Base-by-base conservation (phyloP, 2,329 filamentous ascomycete genomes). In the Teratosphaeria epicoccoides region DNA sequence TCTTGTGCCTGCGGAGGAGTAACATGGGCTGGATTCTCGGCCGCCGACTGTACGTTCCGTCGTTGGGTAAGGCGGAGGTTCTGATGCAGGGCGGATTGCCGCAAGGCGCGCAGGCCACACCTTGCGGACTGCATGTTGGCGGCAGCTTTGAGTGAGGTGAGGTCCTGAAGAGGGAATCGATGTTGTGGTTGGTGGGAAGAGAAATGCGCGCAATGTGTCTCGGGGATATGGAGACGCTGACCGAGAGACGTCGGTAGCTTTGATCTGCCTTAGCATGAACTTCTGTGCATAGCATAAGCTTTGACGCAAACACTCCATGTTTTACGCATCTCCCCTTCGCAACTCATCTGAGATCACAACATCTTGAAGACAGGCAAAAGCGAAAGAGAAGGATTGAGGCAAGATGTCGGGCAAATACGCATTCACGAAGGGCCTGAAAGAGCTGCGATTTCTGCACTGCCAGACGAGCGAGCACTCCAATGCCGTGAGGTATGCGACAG, bases 401-500 rank as follows among this genome's bases (percentile, higher is more conserved):
- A 49, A 23, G 59, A 97, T 97, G 93, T 88, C 89, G 24, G 77
- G 80, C 73, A 95, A 93, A 79, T 96, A 95, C 76, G 88, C 83
- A 63, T 98, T 98, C 75, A 80, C 82, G 62, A 85, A 88, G 71
- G 76, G 82, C 60, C 79, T 98, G 70, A 95, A 89, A 79, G 93
- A 98, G 79, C 80, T 98, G 70, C 87, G 93, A 69, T 98, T 98
- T 76, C 80, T 95, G 65, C 91, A 97, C 76, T 97, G 93, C 78
- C 91, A 97, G 75, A 90, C 88, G 49, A 87, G 86, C 60, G 86
- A 95, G 69, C 84, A 88, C 69, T 95, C 91, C 77, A 86, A 88
- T 65, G 84, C 88, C 57, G 85, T 87, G 58, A 84, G 93, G 93
- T 95, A 76, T 67, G 66, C 59, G 52, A 23, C 17, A 7, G 3